Percentiles rank a stretch among this genome's conserved stretches.
These are phyloP conservation scores for Malassezia slooffiae DNA, from an alignment of 1,284 basidiomycete genomes.

Conservation along the genomic window DNA sequence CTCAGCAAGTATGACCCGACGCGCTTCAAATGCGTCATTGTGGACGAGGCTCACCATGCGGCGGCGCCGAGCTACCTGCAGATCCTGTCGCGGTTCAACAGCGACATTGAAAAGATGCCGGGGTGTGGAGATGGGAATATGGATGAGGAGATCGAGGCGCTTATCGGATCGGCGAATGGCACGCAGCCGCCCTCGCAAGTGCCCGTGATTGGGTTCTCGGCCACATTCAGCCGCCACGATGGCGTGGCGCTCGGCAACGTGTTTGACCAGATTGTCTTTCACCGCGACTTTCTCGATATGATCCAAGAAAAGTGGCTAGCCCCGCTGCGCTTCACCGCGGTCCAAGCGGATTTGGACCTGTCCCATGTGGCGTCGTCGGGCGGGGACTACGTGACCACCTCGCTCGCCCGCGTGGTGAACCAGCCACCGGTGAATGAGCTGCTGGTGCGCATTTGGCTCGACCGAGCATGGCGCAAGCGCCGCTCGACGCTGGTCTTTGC, in stretches of 20 bases:
- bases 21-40: conserved; percentile 66
- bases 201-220: conserved; percentile 86
- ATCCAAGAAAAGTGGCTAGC: conserved; percentile 72
- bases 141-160: background rate
- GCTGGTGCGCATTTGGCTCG: conserved; percentile 38
- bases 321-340: conserved; percentile 41
- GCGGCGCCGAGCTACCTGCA: conserved; percentile 74
- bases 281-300: conserved; percentile 81
- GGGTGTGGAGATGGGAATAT: no score
- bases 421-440: conserved; percentile 31
- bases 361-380: conserved; percentile 15
- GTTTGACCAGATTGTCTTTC: conserved; percentile 85
- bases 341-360: conserved; percentile 36
- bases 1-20: conserved; percentile 68
- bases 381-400: conserved; percentile 26
- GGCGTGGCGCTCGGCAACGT: conserved; percentile 76
- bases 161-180: no score
- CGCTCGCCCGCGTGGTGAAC: conserved; percentile 35
- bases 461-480: conserved; percentile 47
- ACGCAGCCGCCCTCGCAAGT: conserved; percentile 46
- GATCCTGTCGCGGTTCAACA: conserved; percentile 65
- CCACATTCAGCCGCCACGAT: conserved; percentile 86
- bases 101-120: no score
- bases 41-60: conserved; percentile 71
- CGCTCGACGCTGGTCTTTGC: conserved; percentile 84